Percentiles rank a stretch among this genome's conserved stretches.
phyloP scores from a whole-genome alignment of 1,139 yeast genomes.

The Geotrichum macrosporum region DNA sequence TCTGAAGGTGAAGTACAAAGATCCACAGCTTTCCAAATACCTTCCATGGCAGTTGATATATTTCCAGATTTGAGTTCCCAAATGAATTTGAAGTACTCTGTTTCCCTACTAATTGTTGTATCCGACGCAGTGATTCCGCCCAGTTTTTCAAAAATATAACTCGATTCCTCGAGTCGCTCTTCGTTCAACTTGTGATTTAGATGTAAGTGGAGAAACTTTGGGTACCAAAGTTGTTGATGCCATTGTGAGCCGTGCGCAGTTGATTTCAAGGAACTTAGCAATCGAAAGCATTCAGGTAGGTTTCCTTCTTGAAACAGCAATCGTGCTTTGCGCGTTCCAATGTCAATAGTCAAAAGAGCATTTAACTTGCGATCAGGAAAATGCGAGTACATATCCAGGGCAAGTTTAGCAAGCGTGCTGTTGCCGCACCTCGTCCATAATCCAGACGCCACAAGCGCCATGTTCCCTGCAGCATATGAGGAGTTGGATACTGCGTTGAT shows the following conservation, averaged over 20 bases:
- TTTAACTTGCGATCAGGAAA: constrained; percentile 16
- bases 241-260: constrained; percentile 22
- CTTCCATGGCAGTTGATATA: constrained; percentile 22
- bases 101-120: constrained; percentile 17
- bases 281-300: constrained; percentile 20
- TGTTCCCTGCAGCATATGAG: constrained; percentile 28
- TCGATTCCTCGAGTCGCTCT: constrained; percentile 23
- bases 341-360: constrained; percentile 22
- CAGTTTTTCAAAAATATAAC: constrained; percentile 24
- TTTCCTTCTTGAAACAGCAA: constrained; percentile 25
- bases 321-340: constrained; percentile 23
- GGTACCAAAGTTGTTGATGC: constrained; percentile 29
- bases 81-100: constrained; percentile 19
- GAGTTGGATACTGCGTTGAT: constrained; percentile 44
- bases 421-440: constrained; percentile 32
- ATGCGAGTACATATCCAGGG: constrained; percentile 23
- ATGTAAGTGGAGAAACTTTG: constrained; percentile 24
- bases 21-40: constrained; percentile 20
- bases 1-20: constrained; percentile 10
- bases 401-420: constrained; percentile 24
- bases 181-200: constrained; percentile 24
- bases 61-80: constrained; percentile 26
- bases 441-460: constrained; percentile 32
- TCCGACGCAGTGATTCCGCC: constrained; percentile 20
- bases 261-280: constrained; percentile 21